Evolutionary conservation across 2,329 filamentous ascomycete genomes (phyloP).

Genomic region (Aspergillus hortae): DNA sequence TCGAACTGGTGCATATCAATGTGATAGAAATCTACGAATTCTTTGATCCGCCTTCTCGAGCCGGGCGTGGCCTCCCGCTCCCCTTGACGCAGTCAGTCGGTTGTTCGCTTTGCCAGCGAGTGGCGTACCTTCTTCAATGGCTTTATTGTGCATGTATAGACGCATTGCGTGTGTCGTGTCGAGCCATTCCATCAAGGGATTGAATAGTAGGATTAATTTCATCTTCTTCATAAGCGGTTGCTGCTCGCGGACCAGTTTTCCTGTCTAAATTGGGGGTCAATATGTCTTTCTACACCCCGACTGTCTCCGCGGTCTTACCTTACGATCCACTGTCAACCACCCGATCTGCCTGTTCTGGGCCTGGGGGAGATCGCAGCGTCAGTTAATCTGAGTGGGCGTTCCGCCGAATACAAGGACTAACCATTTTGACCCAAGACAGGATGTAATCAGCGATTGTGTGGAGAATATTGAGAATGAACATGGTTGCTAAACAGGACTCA

Average conservation of each 20-base stretch:
- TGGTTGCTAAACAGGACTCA: too few species aligned
- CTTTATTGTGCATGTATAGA: constrained; percentile 36
- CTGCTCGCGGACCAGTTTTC: constrained; percentile 36
- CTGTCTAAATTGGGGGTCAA: constrained; percentile 19
- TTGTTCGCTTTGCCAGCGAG: too few species aligned
- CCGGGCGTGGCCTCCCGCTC: constrained; percentile 22
- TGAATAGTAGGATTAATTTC: constrained; percentile 42
- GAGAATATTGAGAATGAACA: too few species aligned
- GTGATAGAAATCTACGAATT: constrained; percentile 21
- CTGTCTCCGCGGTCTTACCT: too few species aligned
- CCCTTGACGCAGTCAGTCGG: neutral
- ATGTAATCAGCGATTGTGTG: too few species aligned
- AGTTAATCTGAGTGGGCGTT: too few species aligned
- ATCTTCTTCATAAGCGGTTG: constrained; percentile 40
- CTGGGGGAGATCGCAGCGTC: too few species aligned
- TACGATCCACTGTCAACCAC: too few species aligned
- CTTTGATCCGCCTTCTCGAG: constrained; percentile 34
- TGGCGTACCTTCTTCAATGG: constrained; percentile 25
- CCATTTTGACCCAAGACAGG: too few species aligned
- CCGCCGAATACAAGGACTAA: too few species aligned
- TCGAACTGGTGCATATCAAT: constrained; percentile 32
- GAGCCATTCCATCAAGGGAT: constrained; percentile 40
- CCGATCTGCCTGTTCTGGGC: too few species aligned
- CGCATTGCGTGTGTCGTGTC: constrained; percentile 37
- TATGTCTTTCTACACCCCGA: too few species aligned